Percentiles rank a stretch among this genome's conserved stretches.
These are phyloP conservation scores for Limnomonas spitsbergensis DNA, from an alignment of 139 green algal species.

Conservation along the genomic window DNA sequence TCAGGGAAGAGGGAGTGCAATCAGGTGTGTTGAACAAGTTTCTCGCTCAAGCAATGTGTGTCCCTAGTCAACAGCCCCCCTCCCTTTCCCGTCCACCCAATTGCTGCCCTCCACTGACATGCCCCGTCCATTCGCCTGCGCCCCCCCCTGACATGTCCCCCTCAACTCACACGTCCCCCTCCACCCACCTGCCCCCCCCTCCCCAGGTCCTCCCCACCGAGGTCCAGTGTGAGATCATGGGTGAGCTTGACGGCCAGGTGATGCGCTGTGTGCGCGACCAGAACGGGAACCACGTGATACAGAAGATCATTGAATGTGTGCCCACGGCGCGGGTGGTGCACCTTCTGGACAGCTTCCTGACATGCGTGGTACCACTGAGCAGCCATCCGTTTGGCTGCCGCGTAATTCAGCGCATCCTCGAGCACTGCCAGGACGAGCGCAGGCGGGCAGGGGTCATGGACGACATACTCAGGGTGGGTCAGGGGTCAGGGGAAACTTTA, in stretches of 20 bases:
- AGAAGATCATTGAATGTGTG: conserved; percentile 89
- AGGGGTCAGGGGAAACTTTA: no score
- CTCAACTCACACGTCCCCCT: no score
- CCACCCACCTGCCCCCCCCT: no score
- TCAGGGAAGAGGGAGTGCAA: no score
- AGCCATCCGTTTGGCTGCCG: conserved; percentile 90
- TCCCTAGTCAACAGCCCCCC: no score
- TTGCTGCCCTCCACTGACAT: no score
- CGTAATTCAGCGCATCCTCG: conserved; percentile 90
- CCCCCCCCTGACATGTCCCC: no score
- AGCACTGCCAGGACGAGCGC: conserved; percentile 67
- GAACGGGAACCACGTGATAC: conserved; percentile 96
- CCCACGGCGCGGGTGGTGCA: conserved; percentile 54
- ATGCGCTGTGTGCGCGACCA: conserved; percentile 85
- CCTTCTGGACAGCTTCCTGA: conserved; percentile 69
- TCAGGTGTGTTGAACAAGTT: no score
- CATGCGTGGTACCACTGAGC: conserved; percentile 68
- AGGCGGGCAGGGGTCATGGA: conserved; percentile 18
- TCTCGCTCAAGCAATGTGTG: no score
- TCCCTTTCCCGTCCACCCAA: no score
- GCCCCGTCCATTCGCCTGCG: no score
- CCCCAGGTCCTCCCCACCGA: conserved; percentile 17
- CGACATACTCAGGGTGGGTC: conserved; percentile 37
- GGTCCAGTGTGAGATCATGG: conserved; percentile 22
- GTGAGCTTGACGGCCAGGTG: conserved; percentile 60